Evolutionary conservation across 768 basidiomycete genomes (phyloP), one percentile per base, ranked within the genome.

Genomic region (Lentinula raphanica): DNA sequence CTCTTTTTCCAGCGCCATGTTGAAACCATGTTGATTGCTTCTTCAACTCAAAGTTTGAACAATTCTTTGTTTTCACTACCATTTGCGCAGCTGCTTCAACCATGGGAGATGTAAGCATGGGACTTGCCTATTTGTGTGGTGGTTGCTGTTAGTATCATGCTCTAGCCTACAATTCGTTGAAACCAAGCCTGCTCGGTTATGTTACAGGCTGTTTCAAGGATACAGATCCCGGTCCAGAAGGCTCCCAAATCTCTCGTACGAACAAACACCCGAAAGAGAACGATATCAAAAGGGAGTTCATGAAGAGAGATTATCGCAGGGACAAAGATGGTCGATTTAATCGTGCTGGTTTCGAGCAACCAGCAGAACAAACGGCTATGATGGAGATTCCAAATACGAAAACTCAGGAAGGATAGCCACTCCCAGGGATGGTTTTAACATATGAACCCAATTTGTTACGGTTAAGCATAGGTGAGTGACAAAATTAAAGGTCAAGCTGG

Each of bases 71-170:
- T n/a, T n/a, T n/a, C n/a, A 35, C 9, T 35, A 35, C 8, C 13
- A 11, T 48, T 17, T 7, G 46, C 8, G n/a, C 27, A 21, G 8
- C 15, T 23, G 13, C 48, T 29, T 49, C 9, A 3, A 49, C 12
- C 17, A 54, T 54, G 53, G 53, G 53, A 15, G 53, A 54, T 8
- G 11, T 54, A 19, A 29, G 38, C 32, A 54, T 54, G 38, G 53
- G 53, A 7, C 21, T 54, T 3, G 36, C 38, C 27, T 54, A 40
- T 31, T 39, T 54, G 25, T 39, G 25, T 36, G 53, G 38, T 19
- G 25, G 53, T n/a, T 54, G 53, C 15, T 54, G 53, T 54, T 11
- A 44, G 42, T 9, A 40, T 40, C n/a, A n/a, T n/a, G n/a, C n/a
- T n/a, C n/a, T n/a, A n/a, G n/a, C n/a, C n/a, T n/a, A n/a, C n/a